phyloP scores from a whole-genome alignment of 169 alveolate species.

The Eimeria zaria region DNA sequence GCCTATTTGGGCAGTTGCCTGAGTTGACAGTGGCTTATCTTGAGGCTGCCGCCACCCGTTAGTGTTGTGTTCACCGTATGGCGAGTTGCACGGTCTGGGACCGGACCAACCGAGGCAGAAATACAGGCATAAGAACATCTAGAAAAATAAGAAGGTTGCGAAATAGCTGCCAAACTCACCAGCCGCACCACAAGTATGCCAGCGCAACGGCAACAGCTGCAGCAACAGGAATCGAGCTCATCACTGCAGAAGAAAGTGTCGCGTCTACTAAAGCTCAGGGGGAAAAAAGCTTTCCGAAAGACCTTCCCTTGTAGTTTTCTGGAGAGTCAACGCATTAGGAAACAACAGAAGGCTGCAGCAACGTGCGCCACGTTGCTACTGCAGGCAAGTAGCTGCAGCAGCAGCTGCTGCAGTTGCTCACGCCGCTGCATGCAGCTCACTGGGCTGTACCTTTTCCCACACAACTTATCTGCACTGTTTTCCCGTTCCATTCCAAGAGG shows the following conservation, averaged over 20 bases:
- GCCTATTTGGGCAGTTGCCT: not conserved
- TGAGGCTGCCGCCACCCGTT: not conserved
- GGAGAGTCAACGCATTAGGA: not conserved
- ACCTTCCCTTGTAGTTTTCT: not conserved
- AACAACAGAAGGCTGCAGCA: constrained; percentile 34
- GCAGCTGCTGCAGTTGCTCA: constrained; percentile 34
- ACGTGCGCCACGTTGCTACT: constrained; percentile 27
- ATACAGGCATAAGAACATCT: not conserved
- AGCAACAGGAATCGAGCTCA: constrained; percentile 29
- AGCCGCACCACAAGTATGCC: constrained; percentile 44
- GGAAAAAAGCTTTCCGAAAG: not conserved
- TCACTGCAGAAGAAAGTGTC: not conserved
- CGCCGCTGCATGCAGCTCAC: constrained; percentile 28
- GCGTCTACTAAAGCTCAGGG: constrained; percentile 18
- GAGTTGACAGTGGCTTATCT: not conserved
- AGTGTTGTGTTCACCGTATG: not conserved
- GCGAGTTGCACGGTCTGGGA: not conserved
- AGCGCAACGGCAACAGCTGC: constrained; percentile 20
- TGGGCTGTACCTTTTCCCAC: not conserved
- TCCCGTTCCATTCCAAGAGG: not conserved
- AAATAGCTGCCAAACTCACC: not conserved
- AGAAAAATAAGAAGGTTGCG: not conserved
- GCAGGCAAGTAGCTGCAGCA: constrained; percentile 26
- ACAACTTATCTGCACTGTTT: not conserved
- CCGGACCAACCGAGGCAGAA: not conserved